Base-by-base conservation (phyloP, 306 rosid species). In the Quillaja saponaria region DNA sequence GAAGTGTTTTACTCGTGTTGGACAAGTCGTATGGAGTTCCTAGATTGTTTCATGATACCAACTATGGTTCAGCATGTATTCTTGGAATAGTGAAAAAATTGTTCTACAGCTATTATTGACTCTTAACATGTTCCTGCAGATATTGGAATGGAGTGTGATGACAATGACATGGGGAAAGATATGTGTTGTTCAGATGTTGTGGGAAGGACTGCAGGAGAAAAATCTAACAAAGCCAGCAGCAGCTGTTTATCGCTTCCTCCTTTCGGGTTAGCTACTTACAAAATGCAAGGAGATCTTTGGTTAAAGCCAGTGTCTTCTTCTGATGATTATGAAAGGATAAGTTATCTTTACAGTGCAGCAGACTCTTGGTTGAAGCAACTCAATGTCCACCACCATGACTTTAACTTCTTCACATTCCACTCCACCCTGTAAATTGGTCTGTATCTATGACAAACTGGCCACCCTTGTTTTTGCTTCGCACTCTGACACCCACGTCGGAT, bases 291-390 rank as follows among this genome's bases (percentile, higher is more conserved):
- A 58, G 80, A 80, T 41, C 42, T 83, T 41, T 89, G 96, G 96
- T 7, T 82, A 28, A 76, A 71, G 55, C 78, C 81, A 14, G 80
- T 74, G n/a, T 63, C 83, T 8, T 63, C 83, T 8, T 41, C 34
- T 35, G 95, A 79, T 15, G 40, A 81, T 15, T 37, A 62, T 13
- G 88, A 81, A 28, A 80, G 64, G 64, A 33, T 73, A 19, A 44
- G 67, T 2, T 60, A 64, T 64, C 80, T 89, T 50, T 53, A 69
- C 66, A 72, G 74, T 34, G 85, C 96, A 16, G 88, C 96, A 8
- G 95, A 83, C 5, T 89, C 96, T 3, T 89, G 96, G 96, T 31
- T 89, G 76, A 89, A 84, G 67, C 96, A 89, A 46, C 90, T 89
- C 63, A 67, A 71, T 49, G 69, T 76, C 18, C 45, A 76, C 8